phyloP scores from a whole-genome alignment of 108 stramenopile species.

The Ochromonas danica region DNA sequence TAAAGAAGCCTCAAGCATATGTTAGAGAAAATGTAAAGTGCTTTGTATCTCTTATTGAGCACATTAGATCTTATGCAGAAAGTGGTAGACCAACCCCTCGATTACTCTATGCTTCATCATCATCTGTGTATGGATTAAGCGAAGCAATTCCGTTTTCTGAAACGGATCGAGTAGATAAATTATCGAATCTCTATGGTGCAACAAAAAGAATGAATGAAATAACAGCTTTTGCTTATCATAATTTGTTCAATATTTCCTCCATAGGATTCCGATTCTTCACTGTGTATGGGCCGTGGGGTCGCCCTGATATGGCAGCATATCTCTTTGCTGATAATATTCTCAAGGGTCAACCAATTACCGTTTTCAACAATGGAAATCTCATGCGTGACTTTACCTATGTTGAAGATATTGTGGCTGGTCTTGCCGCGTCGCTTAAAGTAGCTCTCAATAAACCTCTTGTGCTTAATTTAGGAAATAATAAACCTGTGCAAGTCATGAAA shows the following conservation, averaged over 20 bases:
- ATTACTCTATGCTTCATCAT: conserved; percentile 31
- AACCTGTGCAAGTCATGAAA: conserved; percentile 75
- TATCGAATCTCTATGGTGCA: conserved; percentile 65
- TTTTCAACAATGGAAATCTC: conserved; percentile 80
- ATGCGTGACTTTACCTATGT: conserved; percentile 88
- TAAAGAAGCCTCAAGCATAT: conserved; percentile 1
- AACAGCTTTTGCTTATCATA: conserved; percentile 68
- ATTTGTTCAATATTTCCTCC: conserved; percentile 65
- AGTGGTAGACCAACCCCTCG: background rate
- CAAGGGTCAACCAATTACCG: conserved; percentile 82
- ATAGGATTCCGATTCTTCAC: conserved; percentile 76
- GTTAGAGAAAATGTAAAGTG: conserved; percentile 28
- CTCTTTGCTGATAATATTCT: conserved; percentile 78
- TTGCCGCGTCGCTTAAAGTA: too few species aligned
- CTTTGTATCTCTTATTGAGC: conserved; percentile 8
- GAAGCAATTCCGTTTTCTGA: conserved; percentile 54
- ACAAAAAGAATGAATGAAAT: conserved; percentile 74
- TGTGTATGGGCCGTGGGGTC: conserved; percentile 78
- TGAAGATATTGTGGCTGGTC: conserved; percentile 82
- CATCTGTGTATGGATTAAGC: conserved; percentile 20
- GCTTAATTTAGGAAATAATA: conserved; percentile 92
- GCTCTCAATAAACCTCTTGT: conserved; percentile 86
- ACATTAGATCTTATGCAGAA: background rate
- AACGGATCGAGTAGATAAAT: conserved; percentile 63
- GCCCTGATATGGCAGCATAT: conserved; percentile 36